Conservation (phyloP, 148 eudicot genomes). For the Pharnaceum exiguum region DNA sequence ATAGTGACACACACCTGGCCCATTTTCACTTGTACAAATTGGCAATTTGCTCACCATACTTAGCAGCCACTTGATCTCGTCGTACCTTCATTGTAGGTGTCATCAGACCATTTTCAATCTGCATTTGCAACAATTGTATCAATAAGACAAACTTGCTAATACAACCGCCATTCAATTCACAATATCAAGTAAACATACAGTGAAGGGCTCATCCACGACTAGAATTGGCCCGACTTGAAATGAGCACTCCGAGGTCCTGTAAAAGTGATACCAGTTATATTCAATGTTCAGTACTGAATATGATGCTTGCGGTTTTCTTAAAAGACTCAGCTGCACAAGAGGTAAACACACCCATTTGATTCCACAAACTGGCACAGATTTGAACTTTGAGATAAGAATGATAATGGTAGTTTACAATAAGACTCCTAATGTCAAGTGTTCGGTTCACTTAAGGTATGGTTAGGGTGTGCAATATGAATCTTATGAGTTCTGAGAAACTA, state of each 20-base stretch:
- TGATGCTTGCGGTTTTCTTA: no score
- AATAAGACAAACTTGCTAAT: not conserved
- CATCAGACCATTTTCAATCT: constrained; percentile 88
- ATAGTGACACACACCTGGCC: not conserved
- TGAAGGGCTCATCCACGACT: constrained; percentile 78
- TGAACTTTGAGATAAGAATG: no score
- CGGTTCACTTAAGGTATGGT: no score
- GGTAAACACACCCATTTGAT: no score
- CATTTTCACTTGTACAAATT: constrained; percentile 51
- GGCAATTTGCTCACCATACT: constrained; percentile 57
- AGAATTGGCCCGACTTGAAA: constrained; percentile 80
- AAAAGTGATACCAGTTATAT: not conserved
- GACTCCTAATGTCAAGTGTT: no score
- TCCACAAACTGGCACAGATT: no score
- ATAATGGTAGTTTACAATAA: no score
- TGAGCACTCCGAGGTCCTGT: constrained; percentile 79
- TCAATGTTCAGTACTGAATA: no score
- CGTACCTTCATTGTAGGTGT: constrained; percentile 92
- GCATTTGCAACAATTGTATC: constrained; percentile 19
- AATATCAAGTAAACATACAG: constrained; percentile 36
- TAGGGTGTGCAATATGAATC: no score
- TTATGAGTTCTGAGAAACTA: no score
- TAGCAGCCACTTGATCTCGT: constrained; percentile 69
- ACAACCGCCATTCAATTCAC: no score
- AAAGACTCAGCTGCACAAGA: no score